Percentiles rank a stretch among this genome's conserved stretches.
These are phyloP conservation scores for Escallonia herrerae DNA, from an alignment of 129 eudicot species.

Conservation along the genomic window DNA sequence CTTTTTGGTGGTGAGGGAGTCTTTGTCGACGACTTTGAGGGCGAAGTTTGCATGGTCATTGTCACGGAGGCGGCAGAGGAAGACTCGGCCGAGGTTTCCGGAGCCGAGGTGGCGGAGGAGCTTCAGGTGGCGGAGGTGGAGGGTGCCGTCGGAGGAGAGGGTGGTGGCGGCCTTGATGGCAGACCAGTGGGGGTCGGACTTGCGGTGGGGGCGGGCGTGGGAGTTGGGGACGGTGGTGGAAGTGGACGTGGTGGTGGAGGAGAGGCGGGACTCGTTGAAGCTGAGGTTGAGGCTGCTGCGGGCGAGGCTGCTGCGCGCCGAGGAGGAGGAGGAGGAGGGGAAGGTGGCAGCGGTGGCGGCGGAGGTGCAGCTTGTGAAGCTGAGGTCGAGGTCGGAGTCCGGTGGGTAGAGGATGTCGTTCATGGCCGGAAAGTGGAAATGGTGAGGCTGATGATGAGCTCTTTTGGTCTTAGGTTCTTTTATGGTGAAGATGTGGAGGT, in stretches of 20 bases:
- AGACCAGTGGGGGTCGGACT: conserved; percentile 56
- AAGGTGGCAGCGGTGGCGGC: conserved; percentile 45
- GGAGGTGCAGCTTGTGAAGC: conserved; percentile 64
- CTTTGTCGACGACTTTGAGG: conserved; percentile 80
- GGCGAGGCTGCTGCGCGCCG: conserved; percentile 23
- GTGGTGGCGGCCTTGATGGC: conserved; percentile 67
- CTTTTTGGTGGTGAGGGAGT: conserved; percentile 49
- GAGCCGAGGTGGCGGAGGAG: conserved; percentile 84
- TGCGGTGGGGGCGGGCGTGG: conserved; percentile 63
- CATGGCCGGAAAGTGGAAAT: not conserved
- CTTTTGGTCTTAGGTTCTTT: not conserved
- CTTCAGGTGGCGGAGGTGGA: conserved; percentile 92
- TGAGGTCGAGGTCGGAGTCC: conserved; percentile 65
- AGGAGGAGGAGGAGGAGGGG: not conserved
- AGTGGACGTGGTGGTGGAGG: conserved; percentile 14
- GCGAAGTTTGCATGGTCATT: conserved; percentile 75
- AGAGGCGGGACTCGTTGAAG: conserved; percentile 82
- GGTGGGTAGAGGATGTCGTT: conserved; percentile 2
- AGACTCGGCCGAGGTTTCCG: conserved; percentile 91
- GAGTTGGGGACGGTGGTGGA: conserved; percentile 29
- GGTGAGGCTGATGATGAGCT: too few species aligned
- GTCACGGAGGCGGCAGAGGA: conserved; percentile 76
- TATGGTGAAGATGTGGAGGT: not conserved
- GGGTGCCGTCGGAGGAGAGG: conserved; percentile 63
- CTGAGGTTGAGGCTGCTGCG: conserved; percentile 74